Evolutionary conservation across 305 asterid genomes (phyloP).

Genomic region (Ajuga reptans): DNA sequence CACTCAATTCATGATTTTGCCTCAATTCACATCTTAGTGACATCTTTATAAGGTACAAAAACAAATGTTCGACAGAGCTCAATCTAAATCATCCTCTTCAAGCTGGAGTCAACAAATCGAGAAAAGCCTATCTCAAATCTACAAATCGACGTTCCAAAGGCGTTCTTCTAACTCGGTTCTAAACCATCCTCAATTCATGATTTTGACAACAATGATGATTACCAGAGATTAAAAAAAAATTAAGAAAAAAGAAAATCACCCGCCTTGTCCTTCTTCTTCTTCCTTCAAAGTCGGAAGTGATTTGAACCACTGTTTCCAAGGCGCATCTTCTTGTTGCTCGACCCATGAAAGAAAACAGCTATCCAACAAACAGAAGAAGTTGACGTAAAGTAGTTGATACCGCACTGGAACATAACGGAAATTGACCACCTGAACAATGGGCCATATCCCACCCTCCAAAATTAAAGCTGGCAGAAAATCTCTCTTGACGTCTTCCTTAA

Average conservation of each 20-base stretch:
- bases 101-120: constrained; percentile 13
- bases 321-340: constrained; percentile 74
- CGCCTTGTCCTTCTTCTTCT: constrained; percentile 38
- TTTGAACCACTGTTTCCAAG: constrained; percentile 72
- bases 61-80: neutral
- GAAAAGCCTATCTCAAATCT: constrained; percentile 20
- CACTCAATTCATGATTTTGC: neutral
- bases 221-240: neutral
- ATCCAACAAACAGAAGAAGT: constrained; percentile 79
- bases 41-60: constrained; percentile 1
- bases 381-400: constrained; percentile 80
- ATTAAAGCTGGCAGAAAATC: constrained; percentile 73
- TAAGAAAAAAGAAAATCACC: constrained; percentile 20
- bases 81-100: constrained; percentile 17
- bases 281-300: constrained; percentile 38
- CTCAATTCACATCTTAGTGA: constrained; percentile 2
- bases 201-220: constrained; percentile 12
- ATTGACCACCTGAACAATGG: constrained; percentile 72
- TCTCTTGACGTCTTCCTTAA: constrained; percentile 71
- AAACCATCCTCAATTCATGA: too few species aligned
- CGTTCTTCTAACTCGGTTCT: neutral
- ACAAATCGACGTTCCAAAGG: constrained; percentile 20
- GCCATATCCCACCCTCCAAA: constrained; percentile 81
- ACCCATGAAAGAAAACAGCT: constrained; percentile 85
- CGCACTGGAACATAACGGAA: constrained; percentile 69